Conservation (phyloP, 345 rosid species). For the Erucastrum elatum region DNA sequence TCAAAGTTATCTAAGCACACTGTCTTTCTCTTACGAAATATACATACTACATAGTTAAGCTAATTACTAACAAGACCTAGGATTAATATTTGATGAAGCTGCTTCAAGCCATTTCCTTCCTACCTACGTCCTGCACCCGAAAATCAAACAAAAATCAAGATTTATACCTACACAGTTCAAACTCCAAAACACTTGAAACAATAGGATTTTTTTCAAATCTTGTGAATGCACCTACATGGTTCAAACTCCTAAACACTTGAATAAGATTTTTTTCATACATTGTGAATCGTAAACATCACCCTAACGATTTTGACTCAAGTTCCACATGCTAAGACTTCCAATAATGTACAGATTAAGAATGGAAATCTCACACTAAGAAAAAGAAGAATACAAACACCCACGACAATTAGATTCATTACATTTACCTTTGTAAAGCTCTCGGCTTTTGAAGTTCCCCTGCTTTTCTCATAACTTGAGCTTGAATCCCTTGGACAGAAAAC, state of each 20-base stretch:
- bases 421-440: neutral
- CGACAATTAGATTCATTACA: no score
- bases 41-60: no score
- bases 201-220: no score
- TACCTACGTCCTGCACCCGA: no score
- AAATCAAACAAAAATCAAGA: no score
- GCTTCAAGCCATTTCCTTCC: no score
- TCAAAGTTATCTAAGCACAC: no score
- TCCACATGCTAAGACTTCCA: neutral
- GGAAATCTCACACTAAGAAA: neutral
- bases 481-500: constrained; percentile 6
- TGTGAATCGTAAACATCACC: neutral
- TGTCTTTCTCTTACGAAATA: no score
- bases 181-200: no score
- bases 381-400: neutral
- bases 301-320: neutral
- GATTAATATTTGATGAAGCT: no score
- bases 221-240: neutral
- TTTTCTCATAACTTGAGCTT: neutral
- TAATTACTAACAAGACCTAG: no score
- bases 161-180: no score
- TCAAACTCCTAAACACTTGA: neutral
- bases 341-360: neutral
- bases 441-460: neutral
- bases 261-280: neutral